Evolutionary conservation across 164 flowering plant genomes (phyloP), one percentile per base, ranked within the genome.

Genomic region (Magnolia officinalis): DNA sequence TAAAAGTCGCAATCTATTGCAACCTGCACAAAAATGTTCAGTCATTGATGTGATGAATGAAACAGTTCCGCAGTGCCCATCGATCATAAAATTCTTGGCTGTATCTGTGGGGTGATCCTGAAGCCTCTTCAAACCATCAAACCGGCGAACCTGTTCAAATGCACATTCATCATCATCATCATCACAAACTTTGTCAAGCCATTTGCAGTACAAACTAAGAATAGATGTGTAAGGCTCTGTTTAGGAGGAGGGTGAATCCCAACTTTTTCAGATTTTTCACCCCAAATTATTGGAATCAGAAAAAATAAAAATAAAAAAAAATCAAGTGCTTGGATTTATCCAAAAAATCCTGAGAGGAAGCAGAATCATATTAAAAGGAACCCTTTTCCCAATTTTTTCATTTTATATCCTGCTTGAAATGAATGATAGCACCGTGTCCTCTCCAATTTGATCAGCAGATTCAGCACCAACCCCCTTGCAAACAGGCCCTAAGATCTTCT

Each of bases 1-100:
- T 73, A 96, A 79, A 79, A 96, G 89, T 75, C 99, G 86, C 85
- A 96, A 83, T 78, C 99, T 86, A 81, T 92, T 96, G 86, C 99
- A 96, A 79, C 99, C 97, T 80, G 92, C 92, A 87, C 99, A 96
- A 81, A 96, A 96, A 82, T 96, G 97, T 85, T 94, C 92, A 8
- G 98, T 92, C 99, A 96, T 94, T 76, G 99, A 96, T 73, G 99
- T 96, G 80, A 96, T 92, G 79, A 96, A 96, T 58, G 99, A 96
- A 75, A 96, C 92, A 71, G 89, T 82, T 61, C 99, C 99, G 67
- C 50, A 67, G 76, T 90, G 88, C 55, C 92, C 98, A 79, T 92
- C 97, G 49, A 96, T 79, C 70, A 72, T 80, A 80, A 91, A 94
- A 82, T 91, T 96, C 87, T 94, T 96, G 64, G 98, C 94, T 23